A percentile compares a stretch with the other conserved stretches of the same genome.
These are phyloP conservation scores for Alternaria viburni DNA, from an alignment of 2,329 filamentous ascomycete species.

Conservation along the genomic window DNA sequence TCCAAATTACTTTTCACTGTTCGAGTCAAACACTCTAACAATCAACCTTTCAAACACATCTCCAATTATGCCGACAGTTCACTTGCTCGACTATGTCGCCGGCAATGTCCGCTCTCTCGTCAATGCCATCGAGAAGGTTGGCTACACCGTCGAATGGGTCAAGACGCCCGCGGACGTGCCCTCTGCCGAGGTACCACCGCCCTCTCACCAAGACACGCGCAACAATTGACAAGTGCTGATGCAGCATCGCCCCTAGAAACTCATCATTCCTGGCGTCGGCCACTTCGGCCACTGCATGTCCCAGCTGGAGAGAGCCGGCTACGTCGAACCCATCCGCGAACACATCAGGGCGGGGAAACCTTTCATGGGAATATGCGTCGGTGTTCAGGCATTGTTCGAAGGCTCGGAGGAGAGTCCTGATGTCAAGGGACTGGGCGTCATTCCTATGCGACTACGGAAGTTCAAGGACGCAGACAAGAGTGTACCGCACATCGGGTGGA, in stretches of 20 bases:
- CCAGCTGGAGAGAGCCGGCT: conserved; percentile 82
- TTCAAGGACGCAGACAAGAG: conserved; percentile 82
- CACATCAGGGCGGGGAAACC: conserved; percentile 93
- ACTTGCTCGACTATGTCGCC: conserved; percentile 88
- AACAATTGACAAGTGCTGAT: conserved; percentile 46
- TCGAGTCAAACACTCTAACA: conserved; percentile 5
- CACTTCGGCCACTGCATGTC: conserved; percentile 96
- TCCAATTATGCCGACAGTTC: conserved; percentile 72
- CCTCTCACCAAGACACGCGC: conserved; percentile 5
- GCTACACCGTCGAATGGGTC: conserved; percentile 93
- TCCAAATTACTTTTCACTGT: conserved; percentile 12
- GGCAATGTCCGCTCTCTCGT: conserved; percentile 95
- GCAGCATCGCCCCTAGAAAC: conserved; percentile 64
- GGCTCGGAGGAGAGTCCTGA: conserved; percentile 79
- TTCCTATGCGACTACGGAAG: conserved; percentile 72
- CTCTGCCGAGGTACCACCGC: conserved; percentile 73
- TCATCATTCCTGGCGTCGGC: conserved; percentile 94
- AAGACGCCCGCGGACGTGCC: conserved; percentile 81
- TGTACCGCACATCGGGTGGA: conserved; percentile 99
- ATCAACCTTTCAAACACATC: neutral
- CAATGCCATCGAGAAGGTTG: conserved; percentile 96
- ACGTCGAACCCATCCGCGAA: conserved; percentile 78
- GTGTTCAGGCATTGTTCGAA: conserved; percentile 86
- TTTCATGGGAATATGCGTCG: conserved; percentile 98
- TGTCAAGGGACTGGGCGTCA: conserved; percentile 75